Base-by-base conservation (phyloP, 306 rosid species). In the Betula pendula region DNA sequence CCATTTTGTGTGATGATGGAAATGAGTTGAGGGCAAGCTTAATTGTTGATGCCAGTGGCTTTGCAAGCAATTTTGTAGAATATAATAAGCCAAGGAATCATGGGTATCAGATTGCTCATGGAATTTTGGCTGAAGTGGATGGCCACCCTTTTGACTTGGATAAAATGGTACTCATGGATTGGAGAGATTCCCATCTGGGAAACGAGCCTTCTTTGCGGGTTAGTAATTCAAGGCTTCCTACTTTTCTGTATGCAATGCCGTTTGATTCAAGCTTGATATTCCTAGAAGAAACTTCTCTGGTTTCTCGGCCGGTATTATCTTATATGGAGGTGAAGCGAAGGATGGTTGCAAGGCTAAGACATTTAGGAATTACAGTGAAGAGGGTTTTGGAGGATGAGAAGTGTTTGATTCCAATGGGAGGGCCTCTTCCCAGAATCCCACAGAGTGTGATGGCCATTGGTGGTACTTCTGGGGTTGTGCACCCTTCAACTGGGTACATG, bases 381-480 rank as follows among this genome's bases (percentile, higher is more conserved):
- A 85, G 87, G 52, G 40, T 94, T 1, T 20, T 90, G 50, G 97
- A 94, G 76, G 89, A 85, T 69, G 98, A 94, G 84, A 94, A 92
- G 86, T 94, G 98, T 49, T 80, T 90, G 90, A 90, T 94, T 51
- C 97, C 98, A 77, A 94, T 94, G 98, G 97, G 97, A 44, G 98
- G 98, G 19, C 87, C 94, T 70, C 91, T 94, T 0, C 97, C 98
- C 10, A 58, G 67, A 73, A 76, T 87, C 9, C 93, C 97, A 3
- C 93, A 92, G 71, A 79, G 80, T n/a, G 89, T 89, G 70, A 84
- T 92, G 90, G 93, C 93, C 16, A 77, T 85, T 53, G 98, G 98
- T 2, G 97, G 97, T 56, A 84, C 70, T 72, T 86, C 94, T 3
- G 97, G 98, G 78, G 24, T 92, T 2, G 96, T 89, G 43, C 97